Percentiles rank a stretch among this genome's conserved stretches.
These are phyloP conservation scores for Ustilago curta DNA, from an alignment of 1,284 basidiomycete genomes.

Conservation along the genomic window DNA sequence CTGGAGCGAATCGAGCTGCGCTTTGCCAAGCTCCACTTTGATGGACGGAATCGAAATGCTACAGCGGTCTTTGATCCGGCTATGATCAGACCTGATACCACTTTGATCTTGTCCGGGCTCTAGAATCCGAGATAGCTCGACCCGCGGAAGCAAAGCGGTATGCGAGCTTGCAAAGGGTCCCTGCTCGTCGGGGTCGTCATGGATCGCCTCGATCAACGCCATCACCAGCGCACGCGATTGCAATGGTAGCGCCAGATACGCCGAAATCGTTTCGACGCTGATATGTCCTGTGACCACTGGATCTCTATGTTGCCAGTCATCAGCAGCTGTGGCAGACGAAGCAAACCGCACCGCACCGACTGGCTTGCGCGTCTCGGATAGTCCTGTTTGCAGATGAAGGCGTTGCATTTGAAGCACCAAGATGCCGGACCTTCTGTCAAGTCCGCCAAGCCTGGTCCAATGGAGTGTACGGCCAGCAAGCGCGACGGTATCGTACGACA, in stretches of 20 bases:
- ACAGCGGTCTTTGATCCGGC: constrained; percentile 31
- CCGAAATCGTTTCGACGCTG: constrained; percentile 29
- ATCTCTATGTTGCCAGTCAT: not conserved
- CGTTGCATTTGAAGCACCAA: constrained; percentile 41
- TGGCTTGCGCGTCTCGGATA: constrained; percentile 6
- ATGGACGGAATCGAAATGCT: constrained; percentile 33
- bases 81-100: not conserved
- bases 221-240: constrained; percentile 28
- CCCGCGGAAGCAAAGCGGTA: constrained; percentile 11
- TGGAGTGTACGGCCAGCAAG: constrained; percentile 22
- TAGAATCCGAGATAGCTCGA: constrained; percentile 12
- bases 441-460: constrained; percentile 18
- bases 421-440: constrained; percentile 47
- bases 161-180: constrained; percentile 9
- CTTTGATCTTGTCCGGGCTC: not conserved
- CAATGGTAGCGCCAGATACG: constrained; percentile 26
- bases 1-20: constrained; percentile 54
- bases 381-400: constrained; percentile 20
- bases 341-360: constrained; percentile 28
- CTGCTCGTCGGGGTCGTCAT: constrained; percentile 1
- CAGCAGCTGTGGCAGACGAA: not conserved
- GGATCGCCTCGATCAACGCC: constrained; percentile 26
- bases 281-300: constrained; percentile 15
- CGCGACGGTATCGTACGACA: constrained; percentile 23
- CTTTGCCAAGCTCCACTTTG: constrained; percentile 42